Evolutionary conservation across 2,329 filamentous ascomycete species (phyloP), one percentile per base, ranked within the genome.

Genomic region (Verticillium klebahnii): DNA sequence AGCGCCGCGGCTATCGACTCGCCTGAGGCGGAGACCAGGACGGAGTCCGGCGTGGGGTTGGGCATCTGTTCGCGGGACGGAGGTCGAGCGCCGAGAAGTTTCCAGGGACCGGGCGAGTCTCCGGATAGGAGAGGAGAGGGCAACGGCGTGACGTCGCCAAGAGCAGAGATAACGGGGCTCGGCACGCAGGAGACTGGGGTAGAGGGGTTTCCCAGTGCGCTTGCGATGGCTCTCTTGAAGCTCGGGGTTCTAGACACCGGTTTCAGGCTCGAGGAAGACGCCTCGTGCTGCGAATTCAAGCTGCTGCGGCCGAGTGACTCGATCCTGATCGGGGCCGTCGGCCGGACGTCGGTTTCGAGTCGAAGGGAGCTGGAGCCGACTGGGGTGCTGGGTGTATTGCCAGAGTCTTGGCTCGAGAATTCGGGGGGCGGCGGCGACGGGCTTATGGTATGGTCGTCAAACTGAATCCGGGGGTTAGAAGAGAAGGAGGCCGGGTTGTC

Each of bases 71-170:
- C 84, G 66, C 77, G 77, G 40, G 80, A 88, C 58, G 75, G 73
- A 36, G 79, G 80, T 57, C 80, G 77, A 36, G 77, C 74, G 60
- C 74, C 73, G 61, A 87, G 74, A 71, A 79, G 80, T 72, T 81
- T 86, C 88, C 88, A 88, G 25, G 88, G 86, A 31, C 88, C 86
- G 14, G 87, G 85, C 1, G 88, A 90, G 68, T 89, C 86, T 65
- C 79, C 79, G 5, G 81, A 81, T 68, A 89, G 81, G 56, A 93
- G 80, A 4, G 91, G 91, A 25, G 91, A 94, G 2, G 91, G 91
- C 37, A 95, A 77, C 61, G 91, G 91, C 3, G 91, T 94, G 65
- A 95, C 78, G 72, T 92, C 89, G 64, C 88, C 87, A 86, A 93
- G 89, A 56, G 90, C 89, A 63, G 87, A 84, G 60, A 93, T 85